Evolutionary conservation across 2,329 filamentous ascomycete species (phyloP).

Genomic region (Ascosphaera aggregata): DNA sequence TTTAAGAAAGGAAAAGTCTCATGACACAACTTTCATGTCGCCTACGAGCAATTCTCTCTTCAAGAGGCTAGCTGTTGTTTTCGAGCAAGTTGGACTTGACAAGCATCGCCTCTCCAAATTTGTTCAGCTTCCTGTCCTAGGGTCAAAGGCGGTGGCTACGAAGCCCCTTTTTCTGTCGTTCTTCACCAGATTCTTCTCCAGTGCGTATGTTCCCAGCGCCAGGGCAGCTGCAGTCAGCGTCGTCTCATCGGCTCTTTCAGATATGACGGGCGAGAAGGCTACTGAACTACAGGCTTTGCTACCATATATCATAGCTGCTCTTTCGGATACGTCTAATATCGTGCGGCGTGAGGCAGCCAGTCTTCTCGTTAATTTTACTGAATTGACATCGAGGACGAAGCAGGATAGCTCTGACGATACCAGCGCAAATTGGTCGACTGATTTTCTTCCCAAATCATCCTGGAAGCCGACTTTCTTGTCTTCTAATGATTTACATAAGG

Average conservation of each 20-base stretch:
- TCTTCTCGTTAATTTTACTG: conserved; percentile 34
- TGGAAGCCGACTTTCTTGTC: conserved; percentile 32
- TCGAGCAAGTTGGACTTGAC: conserved; percentile 13
- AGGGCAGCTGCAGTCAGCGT: conserved; percentile 46
- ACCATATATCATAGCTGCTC: conserved; percentile 55
- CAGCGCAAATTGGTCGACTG: conserved; percentile 32
- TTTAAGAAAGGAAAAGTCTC: conserved; percentile 9
- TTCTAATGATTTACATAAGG: conserved; percentile 30
- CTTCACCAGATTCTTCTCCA: conserved; percentile 51
- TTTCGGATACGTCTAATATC: conserved; percentile 51
- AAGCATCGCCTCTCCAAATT: conserved; percentile 14
- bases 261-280: conserved; percentile 23
- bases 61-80: conserved; percentile 16
- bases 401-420: conserved; percentile 14
- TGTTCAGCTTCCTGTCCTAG: conserved; percentile 15
- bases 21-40: conserved; percentile 15
- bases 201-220: conserved; percentile 43
- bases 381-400: conserved; percentile 25
- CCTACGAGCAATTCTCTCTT: conserved; percentile 14
- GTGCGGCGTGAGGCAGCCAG: conserved; percentile 55
- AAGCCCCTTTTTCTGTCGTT: conserved; percentile 51
- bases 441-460: conserved; percentile 31
- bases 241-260: conserved; percentile 31
- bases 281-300: conserved; percentile 55
- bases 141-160: conserved; percentile 24